phyloP scores from a whole-genome alignment of 345 rosid species.

The Pistacia vera region DNA sequence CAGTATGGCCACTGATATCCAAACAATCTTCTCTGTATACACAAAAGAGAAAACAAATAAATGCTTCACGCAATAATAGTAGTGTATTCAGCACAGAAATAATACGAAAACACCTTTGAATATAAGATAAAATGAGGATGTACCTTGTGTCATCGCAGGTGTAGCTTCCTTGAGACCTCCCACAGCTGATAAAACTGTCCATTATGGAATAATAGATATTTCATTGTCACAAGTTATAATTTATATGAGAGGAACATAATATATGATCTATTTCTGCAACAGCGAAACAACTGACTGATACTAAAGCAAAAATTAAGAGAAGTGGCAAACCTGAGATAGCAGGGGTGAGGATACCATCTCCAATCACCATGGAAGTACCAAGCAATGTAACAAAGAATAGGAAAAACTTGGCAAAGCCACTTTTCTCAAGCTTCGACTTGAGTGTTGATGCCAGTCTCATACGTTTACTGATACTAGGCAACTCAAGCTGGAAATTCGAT shows the following conservation, averaged over 20 bases:
- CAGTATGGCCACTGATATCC: slow-evolving; percentile 44
- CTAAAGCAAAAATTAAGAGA: neutral
- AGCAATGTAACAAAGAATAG: slow-evolving; percentile 43
- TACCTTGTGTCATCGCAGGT: slow-evolving; percentile 34
- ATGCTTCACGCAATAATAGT: neutral
- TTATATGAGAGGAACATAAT: too few species aligned
- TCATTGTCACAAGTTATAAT: neutral
- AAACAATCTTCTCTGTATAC: slow-evolving; percentile 36
- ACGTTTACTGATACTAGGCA: too few species aligned
- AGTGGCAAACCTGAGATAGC: slow-evolving; percentile 43
- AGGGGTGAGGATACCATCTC: slow-evolving; percentile 57
- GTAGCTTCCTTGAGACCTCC: slow-evolving; percentile 46
- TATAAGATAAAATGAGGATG: neutral
- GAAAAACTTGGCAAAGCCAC: slow-evolving; percentile 32
- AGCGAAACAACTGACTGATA: too few species aligned
- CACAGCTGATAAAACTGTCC: slow-evolving; percentile 51
- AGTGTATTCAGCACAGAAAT: neutral
- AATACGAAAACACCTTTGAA: too few species aligned
- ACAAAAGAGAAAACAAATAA: neutral
- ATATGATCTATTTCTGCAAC: too few species aligned
- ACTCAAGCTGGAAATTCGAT: too few species aligned
- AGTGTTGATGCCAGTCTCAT: too few species aligned
- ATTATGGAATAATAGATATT: neutral
- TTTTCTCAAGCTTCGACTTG: slow-evolving; percentile 32
- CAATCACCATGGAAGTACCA: slow-evolving; percentile 63